A percentile compares a stretch with the other conserved stretches of the same genome.
Evolutionary conservation across 495 filamentous ascomycete genomes (phyloP).

Genomic region (Aspergillus baeticus): DNA sequence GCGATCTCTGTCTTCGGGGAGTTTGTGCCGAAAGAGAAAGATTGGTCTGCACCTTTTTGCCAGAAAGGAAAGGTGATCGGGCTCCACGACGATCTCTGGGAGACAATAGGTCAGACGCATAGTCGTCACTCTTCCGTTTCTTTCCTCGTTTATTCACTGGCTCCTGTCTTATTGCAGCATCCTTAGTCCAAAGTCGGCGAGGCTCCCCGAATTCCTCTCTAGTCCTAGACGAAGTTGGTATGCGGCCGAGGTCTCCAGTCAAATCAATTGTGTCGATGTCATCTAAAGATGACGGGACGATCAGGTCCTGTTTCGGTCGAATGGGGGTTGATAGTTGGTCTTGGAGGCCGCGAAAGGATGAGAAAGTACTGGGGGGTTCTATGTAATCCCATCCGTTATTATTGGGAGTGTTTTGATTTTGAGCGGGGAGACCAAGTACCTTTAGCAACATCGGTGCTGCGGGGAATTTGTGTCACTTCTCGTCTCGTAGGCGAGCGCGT

Average conservation of each 20-base stretch:
- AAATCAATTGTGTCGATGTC: conserved; percentile 67
- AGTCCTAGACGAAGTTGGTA: conserved; percentile 38
- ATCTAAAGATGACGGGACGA: conserved; percentile 25
- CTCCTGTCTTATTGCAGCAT: conserved; percentile 44
- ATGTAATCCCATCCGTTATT: conserved; percentile 13
- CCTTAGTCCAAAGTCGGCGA: conserved; percentile 59
- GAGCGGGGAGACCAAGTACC: conserved; percentile 18
- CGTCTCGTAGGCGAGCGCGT: conserved; percentile 28
- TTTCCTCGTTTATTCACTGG: conserved; percentile 52
- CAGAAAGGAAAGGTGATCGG: conserved; percentile 17
- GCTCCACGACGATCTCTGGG: conserved; percentile 29
- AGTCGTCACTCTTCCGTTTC: conserved; percentile 75
- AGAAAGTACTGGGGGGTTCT: conserved; percentile 29
- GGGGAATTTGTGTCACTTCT: conserved; percentile 17
- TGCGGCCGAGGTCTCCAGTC: conserved; percentile 55
- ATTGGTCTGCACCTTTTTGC: neutral
- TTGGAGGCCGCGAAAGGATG: conserved; percentile 21
- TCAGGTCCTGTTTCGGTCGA: conserved; percentile 20
- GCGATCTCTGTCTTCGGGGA: neutral
- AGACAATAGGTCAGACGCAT: conserved; percentile 48
- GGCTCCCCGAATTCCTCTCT: conserved; percentile 53
- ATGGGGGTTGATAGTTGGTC: conserved; percentile 23
- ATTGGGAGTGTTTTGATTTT: neutral
- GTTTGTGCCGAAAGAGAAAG: neutral
- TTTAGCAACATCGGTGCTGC: conserved; percentile 13